These are phyloP conservation scores for Didymella segeticola DNA, from an alignment of 2,329 filamentous ascomycete genomes.

Conservation along the genomic window DNA sequence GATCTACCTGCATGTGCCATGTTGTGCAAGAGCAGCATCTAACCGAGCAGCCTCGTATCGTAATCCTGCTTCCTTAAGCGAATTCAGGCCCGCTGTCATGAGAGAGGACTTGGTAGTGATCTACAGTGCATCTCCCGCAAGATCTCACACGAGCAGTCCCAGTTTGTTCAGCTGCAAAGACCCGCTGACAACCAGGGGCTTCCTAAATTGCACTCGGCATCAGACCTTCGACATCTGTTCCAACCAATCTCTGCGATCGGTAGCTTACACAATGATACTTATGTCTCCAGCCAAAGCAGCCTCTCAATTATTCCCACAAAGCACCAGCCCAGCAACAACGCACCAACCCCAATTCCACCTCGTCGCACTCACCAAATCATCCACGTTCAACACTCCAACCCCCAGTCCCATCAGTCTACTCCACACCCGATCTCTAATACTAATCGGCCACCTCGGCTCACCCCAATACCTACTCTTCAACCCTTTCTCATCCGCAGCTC, in stretches of 20 bases:
- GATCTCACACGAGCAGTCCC: background rate
- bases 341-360: conserved; percentile 40
- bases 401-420: conserved; percentile 19
- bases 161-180: background rate
- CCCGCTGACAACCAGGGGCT: background rate
- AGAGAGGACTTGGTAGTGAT: background rate
- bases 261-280: background rate
- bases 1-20: background rate
- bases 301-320: conserved; percentile 33
- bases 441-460: conserved; percentile 33
- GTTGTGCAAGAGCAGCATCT: background rate
- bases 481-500: background rate
- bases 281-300: background rate
- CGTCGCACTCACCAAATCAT: conserved; percentile 31
- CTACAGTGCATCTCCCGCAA: background rate
- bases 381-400: conserved; percentile 31
- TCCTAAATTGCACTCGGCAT: too few relatives aligned
- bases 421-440: conserved; percentile 31
- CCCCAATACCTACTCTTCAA: conserved; percentile 31
- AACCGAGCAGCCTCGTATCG: background rate
- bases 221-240: too few relatives aligned
- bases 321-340: conserved; percentile 29
- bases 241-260: too few relatives aligned
- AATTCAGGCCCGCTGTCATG: background rate
- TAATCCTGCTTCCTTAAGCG: background rate